Conservation (phyloP, 2,329 filamentous ascomycete genomes). For the Atkinsonella texensis region DNA sequence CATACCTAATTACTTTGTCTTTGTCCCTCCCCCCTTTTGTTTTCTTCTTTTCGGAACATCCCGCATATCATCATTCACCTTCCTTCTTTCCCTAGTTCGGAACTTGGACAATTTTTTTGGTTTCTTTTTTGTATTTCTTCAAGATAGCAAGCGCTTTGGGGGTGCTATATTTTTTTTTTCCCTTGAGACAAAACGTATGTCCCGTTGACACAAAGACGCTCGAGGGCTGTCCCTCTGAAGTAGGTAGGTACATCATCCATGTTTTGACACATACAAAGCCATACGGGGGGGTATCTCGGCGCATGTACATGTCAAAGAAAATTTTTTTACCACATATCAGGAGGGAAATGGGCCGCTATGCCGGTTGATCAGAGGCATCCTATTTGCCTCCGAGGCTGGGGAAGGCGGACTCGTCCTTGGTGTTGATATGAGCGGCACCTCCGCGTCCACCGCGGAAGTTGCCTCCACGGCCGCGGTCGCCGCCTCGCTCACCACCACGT, state of each 20-base stretch:
- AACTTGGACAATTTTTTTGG: too few relatives aligned
- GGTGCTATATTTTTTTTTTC: neutral
- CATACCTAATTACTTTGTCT: neutral
- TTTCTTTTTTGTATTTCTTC: neutral
- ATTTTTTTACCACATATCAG: neutral
- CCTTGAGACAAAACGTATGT: neutral
- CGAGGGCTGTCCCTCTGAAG: neutral
- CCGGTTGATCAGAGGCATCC: constrained; percentile 10
- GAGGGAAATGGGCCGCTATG: neutral
- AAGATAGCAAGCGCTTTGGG: neutral
- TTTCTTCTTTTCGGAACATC: neutral
- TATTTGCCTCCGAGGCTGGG: constrained; percentile 47
- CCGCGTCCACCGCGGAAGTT: constrained; percentile 32
- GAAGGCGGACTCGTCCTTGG: constrained; percentile 46
- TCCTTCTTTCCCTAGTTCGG: neutral
- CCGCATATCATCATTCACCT: too few relatives aligned
- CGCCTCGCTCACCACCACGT: constrained; percentile 37
- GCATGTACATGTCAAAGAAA: constrained; percentile 7
- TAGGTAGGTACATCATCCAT: constrained; percentile 4
- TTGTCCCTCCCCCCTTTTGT: neutral
- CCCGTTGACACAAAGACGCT: neutral
- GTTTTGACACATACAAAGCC: constrained; percentile 5
- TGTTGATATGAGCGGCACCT: constrained; percentile 35
- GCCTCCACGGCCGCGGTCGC: constrained; percentile 32
- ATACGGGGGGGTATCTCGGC: constrained; percentile 5